phyloP scores from a whole-genome alignment of 2,329 filamentous ascomycete genomes.

The Cercospora sp. region DNA sequence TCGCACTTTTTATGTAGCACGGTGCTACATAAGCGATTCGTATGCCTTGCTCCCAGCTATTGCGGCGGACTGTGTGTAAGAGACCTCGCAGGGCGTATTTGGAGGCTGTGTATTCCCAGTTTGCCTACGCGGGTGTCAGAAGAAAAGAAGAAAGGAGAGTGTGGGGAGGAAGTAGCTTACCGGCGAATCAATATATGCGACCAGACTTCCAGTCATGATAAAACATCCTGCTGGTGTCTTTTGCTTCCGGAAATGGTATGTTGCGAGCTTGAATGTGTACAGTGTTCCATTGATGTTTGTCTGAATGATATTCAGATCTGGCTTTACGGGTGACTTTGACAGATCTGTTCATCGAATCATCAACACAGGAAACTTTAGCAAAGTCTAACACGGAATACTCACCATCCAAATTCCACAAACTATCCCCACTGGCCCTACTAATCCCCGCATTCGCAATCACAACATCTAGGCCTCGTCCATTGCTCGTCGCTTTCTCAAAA shows the following conservation, averaged over 20 bases:
- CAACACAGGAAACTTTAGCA: background rate
- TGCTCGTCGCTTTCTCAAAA: background rate
- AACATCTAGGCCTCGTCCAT: background rate
- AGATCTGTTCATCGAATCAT: background rate
- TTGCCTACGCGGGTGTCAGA: background rate
- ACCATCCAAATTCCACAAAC: constrained; percentile 1
- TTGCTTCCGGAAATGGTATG: background rate
- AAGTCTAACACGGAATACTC: background rate
- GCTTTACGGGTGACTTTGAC: background rate
- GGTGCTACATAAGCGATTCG: background rate
- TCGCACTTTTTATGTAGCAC: background rate
- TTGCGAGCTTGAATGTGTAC: background rate
- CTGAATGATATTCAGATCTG: background rate
- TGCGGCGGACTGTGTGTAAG: background rate
- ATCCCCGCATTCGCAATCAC: background rate
- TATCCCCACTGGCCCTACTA: background rate
- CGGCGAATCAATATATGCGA: background rate
- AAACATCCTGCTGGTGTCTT: background rate
- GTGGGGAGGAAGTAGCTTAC: background rate
- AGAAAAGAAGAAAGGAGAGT: background rate
- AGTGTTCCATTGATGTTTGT: background rate
- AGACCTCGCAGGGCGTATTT: background rate
- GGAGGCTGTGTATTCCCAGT: background rate
- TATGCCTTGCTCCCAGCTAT: background rate
- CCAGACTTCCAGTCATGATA: background rate